phyloP scores from a whole-genome alignment of 2,329 filamentous ascomycete genomes.

The Aspergillus sp. region DNA sequence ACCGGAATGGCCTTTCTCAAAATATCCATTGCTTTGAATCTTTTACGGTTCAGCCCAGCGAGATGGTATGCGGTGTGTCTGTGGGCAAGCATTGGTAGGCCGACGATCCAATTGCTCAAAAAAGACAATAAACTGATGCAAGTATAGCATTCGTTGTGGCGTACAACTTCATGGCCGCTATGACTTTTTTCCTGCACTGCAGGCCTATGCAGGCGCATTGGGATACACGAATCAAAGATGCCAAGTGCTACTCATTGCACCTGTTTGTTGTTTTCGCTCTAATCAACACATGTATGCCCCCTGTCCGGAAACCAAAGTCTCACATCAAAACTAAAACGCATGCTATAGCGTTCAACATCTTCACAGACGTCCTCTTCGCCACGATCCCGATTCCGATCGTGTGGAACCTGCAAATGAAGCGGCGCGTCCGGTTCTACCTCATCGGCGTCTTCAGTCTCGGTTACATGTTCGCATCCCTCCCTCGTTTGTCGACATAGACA shows the following conservation, averaged over 20 bases:
- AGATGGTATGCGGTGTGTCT: slow-evolving; percentile 1
- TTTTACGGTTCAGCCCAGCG: slow-evolving; percentile 1
- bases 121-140: background rate
- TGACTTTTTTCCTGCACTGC: slow-evolving; percentile 3
- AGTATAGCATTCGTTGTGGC: background rate
- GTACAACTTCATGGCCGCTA: slow-evolving; percentile 1
- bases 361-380: slow-evolving; percentile 4
- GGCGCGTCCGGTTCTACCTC: background rate
- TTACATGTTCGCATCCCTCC: background rate
- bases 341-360: slow-evolving; percentile 2
- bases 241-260: background rate
- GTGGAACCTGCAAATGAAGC: slow-evolving; percentile 5
- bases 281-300: slow-evolving; percentile 1
- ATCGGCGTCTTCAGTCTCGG: slow-evolving; percentile 6
- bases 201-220: slow-evolving; percentile 3
- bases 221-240: slow-evolving; percentile 1
- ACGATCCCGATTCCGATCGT: slow-evolving; percentile 5
- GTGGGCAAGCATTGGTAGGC: slow-evolving; percentile 1
- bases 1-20: slow-evolving; percentile 2
- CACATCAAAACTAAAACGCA: background rate
- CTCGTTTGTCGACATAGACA: background rate
- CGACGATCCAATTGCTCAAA: background rate
- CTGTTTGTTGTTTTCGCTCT: slow-evolving; percentile 1
- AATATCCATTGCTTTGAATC: slow-evolving; percentile 3
- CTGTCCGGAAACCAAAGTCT: too few relatives aligned